A percentile compares a stretch with the other conserved stretches of the same genome.
Conservation (phyloP, 495 filamentous ascomycete genomes). For the Penicillium steckii region DNA sequence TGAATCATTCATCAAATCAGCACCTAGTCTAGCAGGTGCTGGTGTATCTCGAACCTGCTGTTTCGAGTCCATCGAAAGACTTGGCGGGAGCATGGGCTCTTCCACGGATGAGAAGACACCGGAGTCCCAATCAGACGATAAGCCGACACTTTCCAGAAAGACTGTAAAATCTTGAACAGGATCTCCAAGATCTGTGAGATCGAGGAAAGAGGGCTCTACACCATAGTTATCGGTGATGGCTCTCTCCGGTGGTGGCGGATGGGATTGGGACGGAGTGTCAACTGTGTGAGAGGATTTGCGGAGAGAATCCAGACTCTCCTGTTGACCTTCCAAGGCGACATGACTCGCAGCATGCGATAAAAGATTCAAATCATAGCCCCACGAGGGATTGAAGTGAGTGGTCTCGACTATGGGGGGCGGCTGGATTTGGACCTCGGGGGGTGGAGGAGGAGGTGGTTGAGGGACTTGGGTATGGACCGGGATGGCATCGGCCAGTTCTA, state of each 20-base stretch:
- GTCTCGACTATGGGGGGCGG: conserved; percentile 44
- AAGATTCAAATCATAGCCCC: conserved; percentile 51
- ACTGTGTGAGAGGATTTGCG: conserved; percentile 37
- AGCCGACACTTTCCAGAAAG: conserved; percentile 48
- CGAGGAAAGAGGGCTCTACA: conserved; percentile 46
- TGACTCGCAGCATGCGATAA: conserved; percentile 51
- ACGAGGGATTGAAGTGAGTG: conserved; percentile 49
- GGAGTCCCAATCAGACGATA: conserved; percentile 53
- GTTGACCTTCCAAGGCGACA: conserved; percentile 49
- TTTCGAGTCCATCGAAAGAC: conserved; percentile 41
- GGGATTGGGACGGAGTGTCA: conserved; percentile 32
- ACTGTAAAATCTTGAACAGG: conserved; percentile 52
- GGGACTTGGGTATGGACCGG: conserved; percentile 40
- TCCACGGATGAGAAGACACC: conserved; percentile 48
- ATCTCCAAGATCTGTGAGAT: conserved; percentile 46
- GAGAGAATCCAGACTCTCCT: conserved; percentile 43
- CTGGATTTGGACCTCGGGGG: conserved; percentile 41
- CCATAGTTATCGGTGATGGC: conserved; percentile 47
- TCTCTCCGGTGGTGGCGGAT: conserved; percentile 36
- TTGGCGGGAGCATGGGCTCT: conserved; percentile 40
- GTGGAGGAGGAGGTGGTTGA: conserved; percentile 32
- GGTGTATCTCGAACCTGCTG: conserved; percentile 30
- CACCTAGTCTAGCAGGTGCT: conserved; percentile 28
- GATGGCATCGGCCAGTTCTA: conserved; percentile 47
- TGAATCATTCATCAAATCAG: conserved; percentile 39